Evolutionary conservation across 768 basidiomycete genomes (phyloP).

Genomic region (Panellus pusillus): DNA sequence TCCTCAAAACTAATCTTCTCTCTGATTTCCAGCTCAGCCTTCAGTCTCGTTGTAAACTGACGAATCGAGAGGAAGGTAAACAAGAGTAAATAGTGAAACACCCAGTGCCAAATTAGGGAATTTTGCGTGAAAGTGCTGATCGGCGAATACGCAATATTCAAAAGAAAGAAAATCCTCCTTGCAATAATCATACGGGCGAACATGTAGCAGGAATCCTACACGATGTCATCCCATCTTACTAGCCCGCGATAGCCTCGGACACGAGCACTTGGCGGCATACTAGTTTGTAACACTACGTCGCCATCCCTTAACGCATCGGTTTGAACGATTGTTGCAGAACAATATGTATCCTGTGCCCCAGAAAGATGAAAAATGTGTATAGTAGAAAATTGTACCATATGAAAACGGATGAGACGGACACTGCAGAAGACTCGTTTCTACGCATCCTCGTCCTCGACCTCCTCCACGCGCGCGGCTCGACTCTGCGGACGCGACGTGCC

Average conservation of each 20-base stretch:
- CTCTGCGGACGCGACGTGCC: constrained; percentile 42
- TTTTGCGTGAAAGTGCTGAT: neutral
- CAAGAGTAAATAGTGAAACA: neutral
- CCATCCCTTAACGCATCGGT: too few relatives aligned
- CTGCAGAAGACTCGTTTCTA: constrained; percentile 6
- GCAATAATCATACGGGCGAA: too few relatives aligned
- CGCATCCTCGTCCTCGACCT: constrained; percentile 46
- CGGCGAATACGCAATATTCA: too few relatives aligned
- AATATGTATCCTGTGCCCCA: neutral
- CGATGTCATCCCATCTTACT: too few relatives aligned
- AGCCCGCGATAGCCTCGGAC: too few relatives aligned
- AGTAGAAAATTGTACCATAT: constrained; percentile 7
- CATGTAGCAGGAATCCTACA: too few relatives aligned
- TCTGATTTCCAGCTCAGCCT: constrained; percentile 39
- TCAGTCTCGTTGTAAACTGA: constrained; percentile 46
- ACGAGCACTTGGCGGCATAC: too few relatives aligned
- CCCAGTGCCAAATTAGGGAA: constrained; percentile 2
- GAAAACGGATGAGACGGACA: constrained; percentile 30
- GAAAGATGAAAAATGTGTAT: constrained; percentile 1
- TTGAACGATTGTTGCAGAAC: too few relatives aligned
- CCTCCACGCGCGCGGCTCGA: constrained; percentile 46
- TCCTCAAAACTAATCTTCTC: neutral
- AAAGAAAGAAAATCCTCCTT: too few relatives aligned
- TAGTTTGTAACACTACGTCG: too few relatives aligned
- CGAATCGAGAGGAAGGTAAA: constrained; percentile 3